Conservation (phyloP, 768 basidiomycete species). For the Auriculariales sp. region DNA sequence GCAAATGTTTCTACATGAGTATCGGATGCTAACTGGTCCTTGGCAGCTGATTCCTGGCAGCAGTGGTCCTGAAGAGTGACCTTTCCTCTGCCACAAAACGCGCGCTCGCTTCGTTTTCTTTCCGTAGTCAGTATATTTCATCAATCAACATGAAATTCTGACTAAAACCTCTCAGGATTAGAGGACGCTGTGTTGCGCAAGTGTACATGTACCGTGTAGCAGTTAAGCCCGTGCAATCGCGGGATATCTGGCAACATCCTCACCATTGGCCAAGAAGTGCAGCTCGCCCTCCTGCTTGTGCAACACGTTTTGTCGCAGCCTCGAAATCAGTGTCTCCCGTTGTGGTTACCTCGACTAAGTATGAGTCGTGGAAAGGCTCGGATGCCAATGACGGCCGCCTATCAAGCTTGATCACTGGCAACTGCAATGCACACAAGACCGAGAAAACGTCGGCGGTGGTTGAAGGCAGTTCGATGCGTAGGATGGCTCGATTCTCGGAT, state of each 20-base stretch:
- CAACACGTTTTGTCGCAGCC: neutral
- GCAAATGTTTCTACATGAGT: conserved; percentile 13
- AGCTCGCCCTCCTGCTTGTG: neutral
- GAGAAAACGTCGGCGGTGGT: conserved; percentile 8
- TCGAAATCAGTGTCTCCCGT: neutral
- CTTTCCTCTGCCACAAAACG: no score
- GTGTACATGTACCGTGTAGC: no score
- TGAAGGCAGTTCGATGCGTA: neutral
- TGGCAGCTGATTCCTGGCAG: conserved; percentile 57
- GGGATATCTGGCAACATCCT: no score
- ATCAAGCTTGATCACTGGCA: conserved; percentile 41
- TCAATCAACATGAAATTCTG: no score
- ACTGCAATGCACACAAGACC: conserved; percentile 23
- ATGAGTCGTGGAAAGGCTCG: conserved; percentile 39
- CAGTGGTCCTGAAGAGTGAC: conserved; percentile 38
- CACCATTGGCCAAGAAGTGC: no score
- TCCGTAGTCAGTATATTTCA: no score
- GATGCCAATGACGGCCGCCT: conserved; percentile 38
- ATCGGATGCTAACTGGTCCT: conserved; percentile 2
- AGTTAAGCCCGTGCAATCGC: no score
- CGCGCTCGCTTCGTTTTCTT: no score
- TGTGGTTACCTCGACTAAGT: conserved; percentile 46
- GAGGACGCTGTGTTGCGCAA: no score
- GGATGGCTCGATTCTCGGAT: neutral
- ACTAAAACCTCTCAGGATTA: no score